Conservation (phyloP, 2,329 filamentous ascomycete species). For the Sclerotinia minor region DNA sequence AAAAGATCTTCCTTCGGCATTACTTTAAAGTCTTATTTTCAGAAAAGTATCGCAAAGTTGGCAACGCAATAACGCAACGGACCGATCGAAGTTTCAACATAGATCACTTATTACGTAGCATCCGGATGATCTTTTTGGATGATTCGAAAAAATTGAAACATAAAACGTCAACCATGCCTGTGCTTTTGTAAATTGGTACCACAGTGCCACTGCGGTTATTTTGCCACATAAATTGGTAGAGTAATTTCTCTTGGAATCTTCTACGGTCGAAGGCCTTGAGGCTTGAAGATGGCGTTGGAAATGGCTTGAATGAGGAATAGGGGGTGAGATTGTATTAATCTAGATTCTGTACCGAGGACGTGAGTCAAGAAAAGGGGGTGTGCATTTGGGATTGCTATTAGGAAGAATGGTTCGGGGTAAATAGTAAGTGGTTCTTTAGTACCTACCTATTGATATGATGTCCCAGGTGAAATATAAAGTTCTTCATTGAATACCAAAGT, state of each 20-base stretch:
- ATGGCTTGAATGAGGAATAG: neutral
- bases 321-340: neutral
- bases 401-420: neutral
- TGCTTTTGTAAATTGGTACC: neutral
- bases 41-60: neutral
- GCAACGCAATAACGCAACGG: too few species aligned
- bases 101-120: too few species aligned
- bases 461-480: neutral
- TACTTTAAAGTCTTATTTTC: neutral
- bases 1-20: neutral
- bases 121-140: conserved; percentile 1
- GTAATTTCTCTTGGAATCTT: neutral
- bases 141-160: neutral
- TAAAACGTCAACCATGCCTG: neutral
- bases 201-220: neutral
- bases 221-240: neutral
- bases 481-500: neutral
- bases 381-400: neutral
- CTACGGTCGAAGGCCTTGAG: neutral
- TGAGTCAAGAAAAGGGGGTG: neutral
- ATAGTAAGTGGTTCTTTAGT: neutral
- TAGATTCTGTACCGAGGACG: neutral
- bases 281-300: neutral
- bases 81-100: neutral
- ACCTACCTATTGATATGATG: neutral